Base-by-base conservation (phyloP, 768 basidiomycete genomes). In the Boletus sp. region DNA sequence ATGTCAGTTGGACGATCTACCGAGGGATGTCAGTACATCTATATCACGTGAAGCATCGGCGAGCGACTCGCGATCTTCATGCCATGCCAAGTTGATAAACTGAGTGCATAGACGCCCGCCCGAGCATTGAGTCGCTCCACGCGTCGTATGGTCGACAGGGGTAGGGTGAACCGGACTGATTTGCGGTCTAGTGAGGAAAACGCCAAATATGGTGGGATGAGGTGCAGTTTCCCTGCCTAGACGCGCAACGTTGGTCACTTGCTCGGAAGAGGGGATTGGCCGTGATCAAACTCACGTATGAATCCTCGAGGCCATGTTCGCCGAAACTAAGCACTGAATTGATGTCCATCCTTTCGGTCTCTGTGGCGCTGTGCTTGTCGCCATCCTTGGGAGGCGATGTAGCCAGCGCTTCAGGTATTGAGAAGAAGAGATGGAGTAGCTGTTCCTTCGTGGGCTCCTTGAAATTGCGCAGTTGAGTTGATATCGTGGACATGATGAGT, bases 71-170 rank as follows among this genome's bases (percentile, higher is more conserved):
- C 95, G 63, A 98, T 90, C 77, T 96, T 90, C 77, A 91, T 83
- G 36, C 92, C 88, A 70, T 98, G 94, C 92, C 94, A 98, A 50
- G 91, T 84, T n/a, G 86, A 82, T 18, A 98, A 76, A 65, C 93
- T 94, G 32, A 99, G 81, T n/a, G 96, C 95, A 70, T 98, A 98
- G 37, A 97, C 89, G 6, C 97, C 97, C 30, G 94, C 90, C 14
- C 94, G 84, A 11, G 94, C 89, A 71, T 96, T 97, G 51, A 98
- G 80, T 47, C 94, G 78, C 74, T 99, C 97, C 20, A 99, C 97
- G 54, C 97, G 79, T 50, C 97, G 84, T 63, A 99, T 85, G 6
- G 94, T 94, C 52, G 89, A 93, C 42, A 99, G 80, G 32, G 97
- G 96, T 9, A 98, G 75, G 8, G 94, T 93, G 74, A 94, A 94